Evolutionary conservation across 495 filamentous ascomycete genomes (phyloP).

Genomic region (Neurospora sublineolata): DNA sequence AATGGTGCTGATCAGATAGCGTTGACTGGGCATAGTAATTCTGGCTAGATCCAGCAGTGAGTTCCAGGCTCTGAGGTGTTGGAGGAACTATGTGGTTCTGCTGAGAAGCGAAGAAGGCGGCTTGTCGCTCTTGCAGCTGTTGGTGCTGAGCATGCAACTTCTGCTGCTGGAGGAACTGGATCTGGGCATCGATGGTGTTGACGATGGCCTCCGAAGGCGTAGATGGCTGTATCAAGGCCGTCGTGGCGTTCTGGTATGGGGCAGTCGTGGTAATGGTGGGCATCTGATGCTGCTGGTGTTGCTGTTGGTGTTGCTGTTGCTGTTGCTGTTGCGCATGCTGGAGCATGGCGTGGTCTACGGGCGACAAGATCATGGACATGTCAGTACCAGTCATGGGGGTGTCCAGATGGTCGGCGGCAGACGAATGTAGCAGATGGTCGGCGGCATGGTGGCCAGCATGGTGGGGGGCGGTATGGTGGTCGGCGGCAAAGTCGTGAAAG

Average conservation of each 20-base stretch:
- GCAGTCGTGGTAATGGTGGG: constrained; percentile 33
- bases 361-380: constrained; percentile 29
- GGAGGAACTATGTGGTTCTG: constrained; percentile 65
- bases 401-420: constrained; percentile 33
- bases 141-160: constrained; percentile 40
- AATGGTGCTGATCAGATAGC: constrained; percentile 46
- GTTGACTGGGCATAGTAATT: constrained; percentile 35
- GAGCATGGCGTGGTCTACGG: constrained; percentile 19
- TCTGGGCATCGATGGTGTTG: constrained; percentile 45
- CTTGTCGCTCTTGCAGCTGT: constrained; percentile 45
- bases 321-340: neutral
- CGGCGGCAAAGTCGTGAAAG: constrained; percentile 33
- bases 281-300: constrained; percentile 29
- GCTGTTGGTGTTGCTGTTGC: neutral
- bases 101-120: constrained; percentile 40
- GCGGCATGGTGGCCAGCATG: constrained; percentile 9
- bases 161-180: constrained; percentile 53
- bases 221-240: constrained; percentile 32
- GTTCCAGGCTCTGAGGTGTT: constrained; percentile 85
- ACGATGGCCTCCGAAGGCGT: constrained; percentile 33
- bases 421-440: constrained; percentile 26
- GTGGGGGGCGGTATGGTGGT: neutral
- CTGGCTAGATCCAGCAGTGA: constrained; percentile 55
- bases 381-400: constrained; percentile 39
- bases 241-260: constrained; percentile 27